A percentile compares a stretch with the other conserved stretches of the same genome.
phyloP scores from a whole-genome alignment of 2,329 filamentous ascomycete genomes.

The Ophiostoma triangulosporum region DNA sequence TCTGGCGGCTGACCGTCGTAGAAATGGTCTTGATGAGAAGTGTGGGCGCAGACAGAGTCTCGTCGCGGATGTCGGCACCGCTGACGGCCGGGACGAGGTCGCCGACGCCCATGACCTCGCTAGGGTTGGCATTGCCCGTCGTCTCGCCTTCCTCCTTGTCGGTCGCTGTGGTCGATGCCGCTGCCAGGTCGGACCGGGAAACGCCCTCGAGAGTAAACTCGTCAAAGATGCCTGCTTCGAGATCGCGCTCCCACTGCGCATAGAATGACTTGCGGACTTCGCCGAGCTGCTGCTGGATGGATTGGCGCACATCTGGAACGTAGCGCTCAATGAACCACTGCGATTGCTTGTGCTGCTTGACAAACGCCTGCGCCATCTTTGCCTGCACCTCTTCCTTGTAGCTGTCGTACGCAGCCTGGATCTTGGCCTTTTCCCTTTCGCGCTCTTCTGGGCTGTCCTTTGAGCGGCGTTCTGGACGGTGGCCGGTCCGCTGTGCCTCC shows the following conservation, averaged over 20 bases:
- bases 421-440: constrained; percentile 65
- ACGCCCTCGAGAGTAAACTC: constrained; percentile 90
- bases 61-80: constrained; percentile 78
- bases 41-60: constrained; percentile 77
- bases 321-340: constrained; percentile 98
- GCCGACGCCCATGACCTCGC: constrained; percentile 81
- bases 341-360: constrained; percentile 82
- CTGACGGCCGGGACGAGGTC: constrained; percentile 75
- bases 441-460: constrained; percentile 59
- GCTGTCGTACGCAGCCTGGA: constrained; percentile 54
- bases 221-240: constrained; percentile 77
- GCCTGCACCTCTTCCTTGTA: constrained; percentile 58
- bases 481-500: constrained; percentile 56
- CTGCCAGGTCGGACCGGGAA: constrained; percentile 84
- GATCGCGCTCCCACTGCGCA: constrained; percentile 76
- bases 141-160: constrained; percentile 89
- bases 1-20: constrained; percentile 84
- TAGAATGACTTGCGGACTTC: constrained; percentile 70
- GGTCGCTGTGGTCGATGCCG: constrained; percentile 58
- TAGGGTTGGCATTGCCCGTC: constrained; percentile 65
- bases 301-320: constrained; percentile 65
- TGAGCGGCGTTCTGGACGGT: constrained; percentile 50
- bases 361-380: constrained; percentile 79
- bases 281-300: constrained; percentile 60
- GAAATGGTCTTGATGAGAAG: constrained; percentile 96